These are phyloP conservation scores for Cytospora mali DNA, from an alignment of 2,329 filamentous ascomycete species.

Conservation along the genomic window DNA sequence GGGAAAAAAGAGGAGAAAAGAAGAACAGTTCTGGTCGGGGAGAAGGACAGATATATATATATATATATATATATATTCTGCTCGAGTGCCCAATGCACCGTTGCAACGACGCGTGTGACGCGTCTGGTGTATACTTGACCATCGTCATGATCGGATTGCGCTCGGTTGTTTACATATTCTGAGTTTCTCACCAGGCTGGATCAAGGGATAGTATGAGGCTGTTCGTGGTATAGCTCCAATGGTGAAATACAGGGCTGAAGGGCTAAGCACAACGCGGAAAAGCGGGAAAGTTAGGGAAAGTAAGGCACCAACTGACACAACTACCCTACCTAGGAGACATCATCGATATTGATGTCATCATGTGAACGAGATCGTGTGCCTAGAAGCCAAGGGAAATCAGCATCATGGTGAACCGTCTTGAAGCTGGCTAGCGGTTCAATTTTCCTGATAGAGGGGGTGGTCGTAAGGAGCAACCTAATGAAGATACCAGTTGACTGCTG, in stretches of 20 bases:
- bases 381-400: too few relatives aligned
- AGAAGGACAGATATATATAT: neutral
- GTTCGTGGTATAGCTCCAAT: neutral
- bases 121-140: neutral
- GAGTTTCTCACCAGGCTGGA: neutral
- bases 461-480: too few relatives aligned
- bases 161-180: neutral
- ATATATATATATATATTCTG: neutral
- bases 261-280: neutral
- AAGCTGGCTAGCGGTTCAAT: too few relatives aligned
- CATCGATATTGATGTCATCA: neutral
- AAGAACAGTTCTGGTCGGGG: constrained; percentile 1
- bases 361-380: too few relatives aligned
- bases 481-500: too few relatives aligned
- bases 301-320: neutral
- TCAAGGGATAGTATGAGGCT: neutral
- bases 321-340: neutral
- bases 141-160: neutral
- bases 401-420: too few relatives aligned
- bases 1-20: neutral
- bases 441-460: too few relatives aligned
- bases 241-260: neutral
- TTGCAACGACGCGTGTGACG: neutral
- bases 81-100: neutral
- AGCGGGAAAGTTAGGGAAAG: neutral